phyloP scores from a whole-genome alignment of 2,329 filamentous ascomycete species.

The Exophiala viscosa region DNA sequence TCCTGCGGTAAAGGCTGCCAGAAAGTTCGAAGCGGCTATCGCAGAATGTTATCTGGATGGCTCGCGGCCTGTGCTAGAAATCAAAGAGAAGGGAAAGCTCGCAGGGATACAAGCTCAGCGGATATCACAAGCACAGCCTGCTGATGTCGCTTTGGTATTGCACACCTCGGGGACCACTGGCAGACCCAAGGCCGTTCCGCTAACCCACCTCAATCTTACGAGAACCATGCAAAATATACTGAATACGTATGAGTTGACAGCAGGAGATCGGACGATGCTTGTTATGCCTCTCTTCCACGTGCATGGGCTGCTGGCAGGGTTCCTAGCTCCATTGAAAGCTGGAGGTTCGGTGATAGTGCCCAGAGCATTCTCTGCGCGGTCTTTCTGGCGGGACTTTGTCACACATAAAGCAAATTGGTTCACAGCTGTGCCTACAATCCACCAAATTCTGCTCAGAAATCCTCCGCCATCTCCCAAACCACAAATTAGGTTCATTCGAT shows the following conservation, averaged over 20 bases:
- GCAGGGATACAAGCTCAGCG: constrained; percentile 45
- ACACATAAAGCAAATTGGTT: constrained; percentile 81
- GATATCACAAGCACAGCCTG: constrained; percentile 59
- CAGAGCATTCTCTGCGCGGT: constrained; percentile 71
- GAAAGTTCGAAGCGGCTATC: constrained; percentile 76
- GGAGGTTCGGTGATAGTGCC: constrained; percentile 79
- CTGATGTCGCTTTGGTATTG: constrained; percentile 75
- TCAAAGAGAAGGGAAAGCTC: constrained; percentile 69
- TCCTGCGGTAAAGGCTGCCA: constrained; percentile 70
- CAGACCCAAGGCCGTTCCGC: constrained; percentile 71
- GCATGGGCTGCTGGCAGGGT: constrained; percentile 78
- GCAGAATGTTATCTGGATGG: constrained; percentile 81
- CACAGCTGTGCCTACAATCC: constrained; percentile 87
- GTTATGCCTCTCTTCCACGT: constrained; percentile 93
- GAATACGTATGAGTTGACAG: constrained; percentile 68
- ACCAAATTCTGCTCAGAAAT: constrained; percentile 78
- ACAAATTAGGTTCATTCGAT: constrained; percentile 78
- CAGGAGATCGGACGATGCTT: constrained; percentile 72
- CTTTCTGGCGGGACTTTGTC: constrained; percentile 78
- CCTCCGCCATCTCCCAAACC: constrained; percentile 65
- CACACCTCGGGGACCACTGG: constrained; percentile 85
- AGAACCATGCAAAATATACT: constrained; percentile 81
- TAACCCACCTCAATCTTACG: constrained; percentile 73
- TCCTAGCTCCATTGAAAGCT: constrained; percentile 71
- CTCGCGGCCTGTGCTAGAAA: constrained; percentile 67